These are phyloP conservation scores for Phaeosphaeria sp. DNA, from an alignment of 2,329 filamentous ascomycete species.

Conservation along the genomic window DNA sequence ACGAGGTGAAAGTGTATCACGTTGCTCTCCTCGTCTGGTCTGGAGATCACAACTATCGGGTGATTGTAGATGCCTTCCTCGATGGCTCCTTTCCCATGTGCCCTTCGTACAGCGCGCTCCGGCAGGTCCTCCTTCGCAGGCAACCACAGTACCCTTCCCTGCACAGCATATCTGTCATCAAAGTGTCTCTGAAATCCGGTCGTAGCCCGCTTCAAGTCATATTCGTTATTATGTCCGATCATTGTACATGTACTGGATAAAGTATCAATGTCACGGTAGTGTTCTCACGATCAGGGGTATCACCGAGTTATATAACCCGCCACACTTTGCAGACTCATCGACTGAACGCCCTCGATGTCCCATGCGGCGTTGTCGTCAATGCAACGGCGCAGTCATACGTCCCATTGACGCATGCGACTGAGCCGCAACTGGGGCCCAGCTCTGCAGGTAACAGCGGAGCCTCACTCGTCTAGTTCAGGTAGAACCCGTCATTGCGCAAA, in stretches of 20 bases:
- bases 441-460: not conserved
- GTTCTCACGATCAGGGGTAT: not conserved
- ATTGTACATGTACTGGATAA: not conserved
- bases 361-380: not conserved
- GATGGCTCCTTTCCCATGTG: constrained; percentile 38
- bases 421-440: not conserved
- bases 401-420: not conserved
- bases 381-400: not conserved
- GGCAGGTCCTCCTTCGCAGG: constrained; percentile 38
- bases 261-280: not conserved
- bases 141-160: constrained; percentile 42
- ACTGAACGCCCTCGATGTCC: not conserved
- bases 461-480: not conserved
- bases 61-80: constrained; percentile 45
- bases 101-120: constrained; percentile 31
- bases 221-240: not conserved
- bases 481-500: not conserved
- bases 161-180: constrained; percentile 25
- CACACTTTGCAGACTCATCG: not conserved
- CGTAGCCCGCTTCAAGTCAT: constrained; percentile 8
- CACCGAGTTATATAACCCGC: constrained; percentile 1
- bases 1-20: constrained; percentile 46
- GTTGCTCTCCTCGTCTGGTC: constrained; percentile 31
- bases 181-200: constrained; percentile 11
- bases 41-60: constrained; percentile 42